Conservation (phyloP, 805 yeast species). For the Scheffersomyces ergatensis region DNA sequence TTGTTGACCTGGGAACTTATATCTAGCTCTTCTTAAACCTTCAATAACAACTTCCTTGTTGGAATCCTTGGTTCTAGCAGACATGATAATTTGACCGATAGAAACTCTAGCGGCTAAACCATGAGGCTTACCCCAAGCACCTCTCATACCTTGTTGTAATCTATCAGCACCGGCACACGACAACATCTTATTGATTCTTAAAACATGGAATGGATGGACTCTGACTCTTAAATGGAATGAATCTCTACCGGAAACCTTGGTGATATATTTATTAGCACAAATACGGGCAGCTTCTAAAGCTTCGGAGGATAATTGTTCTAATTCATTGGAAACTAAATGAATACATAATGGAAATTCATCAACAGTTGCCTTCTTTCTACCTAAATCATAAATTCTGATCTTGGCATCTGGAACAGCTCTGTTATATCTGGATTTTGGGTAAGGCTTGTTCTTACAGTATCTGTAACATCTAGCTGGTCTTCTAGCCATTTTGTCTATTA, state of each 20-base stretch:
- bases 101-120: conserved; percentile 99
- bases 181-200: conserved; percentile 99
- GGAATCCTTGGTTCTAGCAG: conserved; percentile 96
- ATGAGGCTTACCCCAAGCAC: conserved; percentile 99
- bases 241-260: conserved; percentile 97
- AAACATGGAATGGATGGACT: conserved; percentile 99
- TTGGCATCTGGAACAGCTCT: conserved; percentile 99
- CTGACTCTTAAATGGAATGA: conserved; percentile 99
- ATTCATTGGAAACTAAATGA: conserved; percentile 98
- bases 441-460: conserved; percentile 99
- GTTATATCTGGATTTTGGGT: conserved; percentile 99
- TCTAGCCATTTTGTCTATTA: conserved; percentile 87
- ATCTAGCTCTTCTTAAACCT: conserved; percentile 99
- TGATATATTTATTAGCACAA: conserved; percentile 99
- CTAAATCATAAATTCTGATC: conserved; percentile 98
- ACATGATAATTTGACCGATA: conserved; percentile 97
- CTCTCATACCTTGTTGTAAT: conserved; percentile 99
- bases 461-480: conserved; percentile 99
- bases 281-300: conserved; percentile 99
- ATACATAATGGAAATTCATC: conserved; percentile 99
- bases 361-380: conserved; percentile 99
- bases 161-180: conserved; percentile 99
- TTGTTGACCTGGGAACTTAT: conserved; percentile 99
- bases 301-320: conserved; percentile 98
- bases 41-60: conserved; percentile 97